Evolutionary conservation across 371 early-diverging fungal species (phyloP).

Genomic region (Mucor irregularis): DNA sequence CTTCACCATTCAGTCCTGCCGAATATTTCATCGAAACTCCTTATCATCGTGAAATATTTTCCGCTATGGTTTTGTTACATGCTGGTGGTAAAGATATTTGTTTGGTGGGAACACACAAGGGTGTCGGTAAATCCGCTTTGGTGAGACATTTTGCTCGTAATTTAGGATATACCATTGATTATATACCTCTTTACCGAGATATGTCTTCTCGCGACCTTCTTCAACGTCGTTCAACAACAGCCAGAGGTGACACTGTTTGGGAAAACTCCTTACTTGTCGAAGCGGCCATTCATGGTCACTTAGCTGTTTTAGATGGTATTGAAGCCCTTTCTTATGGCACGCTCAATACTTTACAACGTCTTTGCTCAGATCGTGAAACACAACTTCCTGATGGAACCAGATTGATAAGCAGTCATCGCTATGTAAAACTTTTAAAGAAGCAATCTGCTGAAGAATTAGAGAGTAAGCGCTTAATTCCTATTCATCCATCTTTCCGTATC

Average conservation of each 20-base stretch:
- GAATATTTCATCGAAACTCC: conserved; percentile 74
- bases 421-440: conserved; percentile 55
- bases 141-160: conserved; percentile 71
- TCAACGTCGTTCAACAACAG: conserved; percentile 76
- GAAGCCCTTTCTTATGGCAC: conserved; percentile 76
- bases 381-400: conserved; percentile 75
- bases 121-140: conserved; percentile 77
- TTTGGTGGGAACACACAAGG: conserved; percentile 72
- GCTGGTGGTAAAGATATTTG: conserved; percentile 69
- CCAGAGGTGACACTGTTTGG: conserved; percentile 76
- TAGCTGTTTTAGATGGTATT: conserved; percentile 78
- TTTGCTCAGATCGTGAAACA: conserved; percentile 73
- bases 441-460: conserved; percentile 50
- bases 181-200: conserved; percentile 78
- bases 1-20: conserved; percentile 49
- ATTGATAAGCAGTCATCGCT: conserved; percentile 60
- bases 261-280: conserved; percentile 73
- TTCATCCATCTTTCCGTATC: conserved; percentile 80
- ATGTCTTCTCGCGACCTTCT: conserved; percentile 86
- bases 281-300: conserved; percentile 72
- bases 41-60: conserved; percentile 63
- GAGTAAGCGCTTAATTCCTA: conserved; percentile 52
- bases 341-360: conserved; percentile 67
- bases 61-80: conserved; percentile 71
- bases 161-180: conserved; percentile 71